Evolutionary conservation across 176 grass and related monocot species (phyloP), one percentile per base, ranked within the genome.

Genomic region (Zea luxurians): DNA sequence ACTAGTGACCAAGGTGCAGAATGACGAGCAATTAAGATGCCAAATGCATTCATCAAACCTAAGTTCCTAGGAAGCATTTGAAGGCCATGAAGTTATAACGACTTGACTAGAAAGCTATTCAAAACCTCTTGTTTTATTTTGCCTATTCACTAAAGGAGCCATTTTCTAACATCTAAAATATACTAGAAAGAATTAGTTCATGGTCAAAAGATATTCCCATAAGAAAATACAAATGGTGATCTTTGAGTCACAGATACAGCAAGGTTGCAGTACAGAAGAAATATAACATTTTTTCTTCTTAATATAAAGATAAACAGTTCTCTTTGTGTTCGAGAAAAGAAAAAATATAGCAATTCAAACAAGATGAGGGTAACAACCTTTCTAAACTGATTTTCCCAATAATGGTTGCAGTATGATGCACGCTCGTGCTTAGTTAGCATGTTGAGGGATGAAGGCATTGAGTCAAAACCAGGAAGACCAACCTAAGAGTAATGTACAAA

Each of bases 401-500:
- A 99, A 71, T 63, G 91, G 15, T 99, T 99, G 86, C 96, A 99
- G 62, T 99, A 99, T 7, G 91, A 92, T 84, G 91, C 96, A 55
- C 96, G 96, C 71, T 99, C 96, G 61, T 92, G 88, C 67, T 95
- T 99, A 27, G 83, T 95, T 75, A 99, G 64, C 85, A 99, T 92
- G 80, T 90, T 99, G 53, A 99, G 75, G 71, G 96, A 92, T 63
- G 91, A 92, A 79, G 92, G 96, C 96, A 98, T 98, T 62, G 96
- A 94, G 85, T 98, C 91, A 94, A 98, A 98, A 83, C 96, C 96
- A 83, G 96, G 96, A 84, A 98, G 96, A 63, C 96, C 96, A 50
- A 98, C 96, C 96, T 98, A 85, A 85, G 5, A 82, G 70, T 69
- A 41, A 44, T 48, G 4, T 60, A 74, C 37, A 79, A 52, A 64